Conservation (phyloP, 176 grass and related monocot genomes). For the Musa acuminata region DNA sequence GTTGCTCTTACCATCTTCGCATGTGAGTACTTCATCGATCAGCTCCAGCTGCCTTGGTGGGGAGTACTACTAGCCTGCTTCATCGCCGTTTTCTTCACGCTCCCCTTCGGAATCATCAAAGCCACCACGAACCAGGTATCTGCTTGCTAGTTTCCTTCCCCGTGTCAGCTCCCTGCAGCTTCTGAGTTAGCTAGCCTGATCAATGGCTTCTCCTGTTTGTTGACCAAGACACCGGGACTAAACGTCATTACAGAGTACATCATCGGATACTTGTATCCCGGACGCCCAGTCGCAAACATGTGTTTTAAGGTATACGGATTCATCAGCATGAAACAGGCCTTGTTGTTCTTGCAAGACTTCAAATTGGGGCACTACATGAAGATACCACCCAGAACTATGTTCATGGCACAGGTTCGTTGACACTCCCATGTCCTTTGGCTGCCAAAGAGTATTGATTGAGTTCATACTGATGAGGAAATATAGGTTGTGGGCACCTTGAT, state of each 20-base stretch:
- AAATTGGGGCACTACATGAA: slow-evolving; percentile 10
- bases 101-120: not conserved
- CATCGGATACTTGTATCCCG: not conserved
- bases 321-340: slow-evolving; percentile 6
- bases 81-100: not conserved
- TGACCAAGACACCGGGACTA: not conserved
- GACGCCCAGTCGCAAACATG: slow-evolving; percentile 3
- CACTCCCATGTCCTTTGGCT: not conserved
- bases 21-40: slow-evolving; percentile 1
- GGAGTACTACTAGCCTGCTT: not conserved
- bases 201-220: not conserved
- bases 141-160: not conserved
- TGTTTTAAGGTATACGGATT: slow-evolving; percentile 6
- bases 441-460: no score
- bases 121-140: slow-evolving; percentile 3
- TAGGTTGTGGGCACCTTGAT: not conserved
- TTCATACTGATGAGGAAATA: no score
- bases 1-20: not conserved
- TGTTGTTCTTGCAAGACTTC: not conserved
- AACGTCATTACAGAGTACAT: slow-evolving; percentile 12
- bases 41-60: slow-evolving; percentile 5
- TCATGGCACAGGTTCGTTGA: not conserved
- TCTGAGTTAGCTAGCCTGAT: not conserved
- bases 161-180: not conserved
- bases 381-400: slow-evolving; percentile 9